Conservation (phyloP, 495 filamentous ascomycete genomes). For the Trichoderma virens region DNA sequence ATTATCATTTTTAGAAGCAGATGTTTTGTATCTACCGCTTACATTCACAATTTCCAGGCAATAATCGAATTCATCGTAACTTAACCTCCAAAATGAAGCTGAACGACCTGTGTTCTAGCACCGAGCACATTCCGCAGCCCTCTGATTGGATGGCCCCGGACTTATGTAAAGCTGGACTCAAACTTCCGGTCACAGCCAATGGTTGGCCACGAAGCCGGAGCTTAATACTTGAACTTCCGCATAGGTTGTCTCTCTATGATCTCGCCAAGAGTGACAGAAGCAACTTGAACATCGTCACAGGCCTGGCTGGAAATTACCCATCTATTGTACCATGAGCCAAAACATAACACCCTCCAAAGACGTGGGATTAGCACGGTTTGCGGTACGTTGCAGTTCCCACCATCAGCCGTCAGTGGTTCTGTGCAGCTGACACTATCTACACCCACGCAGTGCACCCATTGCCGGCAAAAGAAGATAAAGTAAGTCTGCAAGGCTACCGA, state of each 20-base stretch:
- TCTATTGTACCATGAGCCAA: not conserved
- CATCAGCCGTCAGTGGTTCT: not conserved
- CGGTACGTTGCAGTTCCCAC: not conserved
- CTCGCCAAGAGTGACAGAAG: not conserved
- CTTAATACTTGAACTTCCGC: not conserved
- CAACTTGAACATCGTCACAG: not conserved
- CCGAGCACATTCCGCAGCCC: slow-evolving; percentile 56
- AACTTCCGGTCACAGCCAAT: not conserved
- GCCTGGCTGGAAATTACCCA: too few species aligned
- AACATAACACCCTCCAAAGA: not conserved
- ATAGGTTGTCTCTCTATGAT: not conserved
- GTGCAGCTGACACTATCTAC: not conserved
- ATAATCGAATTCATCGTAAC: too few species aligned
- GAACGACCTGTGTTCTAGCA: too few species aligned
- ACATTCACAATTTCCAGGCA: too few species aligned
- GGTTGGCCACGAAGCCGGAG: slow-evolving; percentile 60
- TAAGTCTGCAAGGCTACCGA: not conserved
- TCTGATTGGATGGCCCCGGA: slow-evolving; percentile 82
- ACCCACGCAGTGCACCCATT: slow-evolving; percentile 17
- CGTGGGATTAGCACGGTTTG: not conserved
- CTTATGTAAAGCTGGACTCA: slow-evolving; percentile 79
- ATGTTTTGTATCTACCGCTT: too few species aligned
- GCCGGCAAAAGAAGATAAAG: slow-evolving; percentile 22
- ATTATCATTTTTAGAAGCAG: too few species aligned
- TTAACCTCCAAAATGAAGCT: too few species aligned